Conservation (phyloP, 345 rosid species). For the Eucalyptus polybractea region DNA sequence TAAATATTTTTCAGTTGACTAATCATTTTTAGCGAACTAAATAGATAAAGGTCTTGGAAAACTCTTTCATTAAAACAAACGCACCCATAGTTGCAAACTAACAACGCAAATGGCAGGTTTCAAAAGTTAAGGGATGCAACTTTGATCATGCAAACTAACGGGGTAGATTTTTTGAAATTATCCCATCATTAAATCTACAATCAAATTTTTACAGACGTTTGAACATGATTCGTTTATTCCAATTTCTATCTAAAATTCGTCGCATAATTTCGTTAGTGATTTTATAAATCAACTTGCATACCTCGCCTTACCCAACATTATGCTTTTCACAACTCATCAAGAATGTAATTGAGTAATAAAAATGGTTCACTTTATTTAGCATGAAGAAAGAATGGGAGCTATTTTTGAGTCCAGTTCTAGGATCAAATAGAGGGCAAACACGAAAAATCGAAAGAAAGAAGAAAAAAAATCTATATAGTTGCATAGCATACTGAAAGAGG, state of each 20-base stretch:
- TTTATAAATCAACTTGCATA: background rate
- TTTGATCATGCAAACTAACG: background rate
- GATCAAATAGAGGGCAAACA: background rate
- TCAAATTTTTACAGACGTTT: background rate
- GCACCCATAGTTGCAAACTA: rapidly evolving
- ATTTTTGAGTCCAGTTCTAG: background rate
- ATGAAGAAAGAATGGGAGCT: background rate
- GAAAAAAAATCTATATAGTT: background rate
- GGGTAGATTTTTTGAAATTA: background rate
- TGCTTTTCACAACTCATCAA: background rate
- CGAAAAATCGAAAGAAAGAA: background rate
- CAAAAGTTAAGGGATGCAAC: background rate
- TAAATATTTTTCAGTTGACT: background rate
- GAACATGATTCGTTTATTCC: background rate
- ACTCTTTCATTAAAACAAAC: background rate
- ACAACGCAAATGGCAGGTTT: background rate
- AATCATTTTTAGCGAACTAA: background rate
- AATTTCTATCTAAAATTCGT: background rate
- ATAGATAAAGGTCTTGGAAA: rapidly evolving
- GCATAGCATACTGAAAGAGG: background rate
- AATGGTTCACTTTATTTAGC: background rate
- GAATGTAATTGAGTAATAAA: background rate
- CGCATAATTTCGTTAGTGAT: background rate
- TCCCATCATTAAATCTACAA: background rate
- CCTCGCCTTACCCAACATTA: background rate